Percentiles rank a stretch among this genome's conserved stretches.
Conservation (phyloP, 371 early-diverging fungal genomes). For the Rhizopus delemar region DNA sequence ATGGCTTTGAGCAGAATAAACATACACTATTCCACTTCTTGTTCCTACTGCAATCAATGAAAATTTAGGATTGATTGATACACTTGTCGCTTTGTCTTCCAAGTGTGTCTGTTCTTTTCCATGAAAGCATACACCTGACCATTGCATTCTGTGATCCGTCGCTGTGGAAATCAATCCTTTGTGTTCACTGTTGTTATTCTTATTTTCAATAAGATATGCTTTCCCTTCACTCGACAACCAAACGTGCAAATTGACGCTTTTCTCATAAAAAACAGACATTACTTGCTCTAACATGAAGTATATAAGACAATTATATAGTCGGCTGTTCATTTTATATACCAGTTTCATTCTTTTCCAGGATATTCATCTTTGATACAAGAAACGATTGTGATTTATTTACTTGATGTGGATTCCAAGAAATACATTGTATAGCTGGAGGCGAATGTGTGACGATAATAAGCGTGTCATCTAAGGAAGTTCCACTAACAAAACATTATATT, state of each 20-base stretch:
- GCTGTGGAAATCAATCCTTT: conserved; percentile 12
- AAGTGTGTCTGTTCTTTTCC: conserved; percentile 10
- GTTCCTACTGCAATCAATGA: conserved; percentile 53
- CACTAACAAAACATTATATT: conserved; percentile 24
- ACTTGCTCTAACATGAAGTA: conserved; percentile 28
- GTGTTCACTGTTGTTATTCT: conserved; percentile 1
- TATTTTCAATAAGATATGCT: conserved; percentile 43
- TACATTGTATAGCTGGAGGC: conserved; percentile 50
- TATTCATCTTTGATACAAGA: conserved; percentile 25
- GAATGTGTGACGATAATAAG: conserved; percentile 45
- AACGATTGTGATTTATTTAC: conserved; percentile 46
- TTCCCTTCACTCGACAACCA: conserved; percentile 47
- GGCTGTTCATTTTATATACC: background rate
- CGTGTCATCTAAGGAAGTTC: conserved; percentile 45
- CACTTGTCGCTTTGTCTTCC: conserved; percentile 32
- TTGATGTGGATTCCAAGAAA: conserved; percentile 55
- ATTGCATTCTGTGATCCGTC: conserved; percentile 23
- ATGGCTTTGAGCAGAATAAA: conserved; percentile 43
- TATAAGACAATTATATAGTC: background rate
- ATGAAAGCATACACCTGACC: conserved; percentile 49
- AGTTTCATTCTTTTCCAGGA: conserved; percentile 27
- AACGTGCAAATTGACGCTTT: conserved; percentile 40
- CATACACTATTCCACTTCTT: conserved; percentile 36
- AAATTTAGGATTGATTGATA: conserved; percentile 49
- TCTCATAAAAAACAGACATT: conserved; percentile 28